Base-by-base conservation (phyloP, 495 filamentous ascomycete species). In the Penicillium pancosmium region DNA sequence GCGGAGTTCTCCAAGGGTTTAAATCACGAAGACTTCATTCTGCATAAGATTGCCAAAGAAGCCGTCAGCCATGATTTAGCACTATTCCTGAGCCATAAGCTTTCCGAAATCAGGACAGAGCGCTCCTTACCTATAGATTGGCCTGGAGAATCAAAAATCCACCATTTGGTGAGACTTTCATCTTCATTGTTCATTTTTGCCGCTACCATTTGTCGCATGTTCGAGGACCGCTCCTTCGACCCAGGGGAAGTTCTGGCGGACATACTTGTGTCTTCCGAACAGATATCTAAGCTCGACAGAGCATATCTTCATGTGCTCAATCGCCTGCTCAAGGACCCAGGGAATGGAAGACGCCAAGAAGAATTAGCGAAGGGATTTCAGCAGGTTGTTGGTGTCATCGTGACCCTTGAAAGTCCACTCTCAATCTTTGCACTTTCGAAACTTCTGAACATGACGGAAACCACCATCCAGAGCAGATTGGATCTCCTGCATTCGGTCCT, bases 61-160 rank as follows among this genome's bases (percentile, higher is more conserved):
- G 41, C 16, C 2, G 16, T 44, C 2, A 9, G 5, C 3, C 12
- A 44, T 19, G 71, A 77, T 27, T 67, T 77, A 18, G 12, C 10
- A 2, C 5, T 70, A 0, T 69, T 69, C 52, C 41, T 75, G 8
- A 13, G 61, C 23, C 15, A 65, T 6, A 34, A 62, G 51, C 43
- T 75, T 34, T 7, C 50, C 23, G 47, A 60, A 18, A 68, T 73
- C 16, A 50, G 53, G n/a, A 57, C 3, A 38, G 31, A 21, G 5
- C 43, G 54, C 11, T 7, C n/a, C 63, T 15, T 43, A 40, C n/a
- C 27, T 18, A 3, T 1, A 3, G 57, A 66, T 27, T 84, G 79
- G 80, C 80, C 80, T 5, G 66, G 70, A 10, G 36, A 46, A 2
- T n/a, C 1, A 5, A 19, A 21, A 43, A 0, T 52, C 15, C 15